Evolutionary conservation across 192 early-diverging fungal species (phyloP), one percentile per base, ranked within the genome.

Genomic region (Podila minutissima): DNA sequence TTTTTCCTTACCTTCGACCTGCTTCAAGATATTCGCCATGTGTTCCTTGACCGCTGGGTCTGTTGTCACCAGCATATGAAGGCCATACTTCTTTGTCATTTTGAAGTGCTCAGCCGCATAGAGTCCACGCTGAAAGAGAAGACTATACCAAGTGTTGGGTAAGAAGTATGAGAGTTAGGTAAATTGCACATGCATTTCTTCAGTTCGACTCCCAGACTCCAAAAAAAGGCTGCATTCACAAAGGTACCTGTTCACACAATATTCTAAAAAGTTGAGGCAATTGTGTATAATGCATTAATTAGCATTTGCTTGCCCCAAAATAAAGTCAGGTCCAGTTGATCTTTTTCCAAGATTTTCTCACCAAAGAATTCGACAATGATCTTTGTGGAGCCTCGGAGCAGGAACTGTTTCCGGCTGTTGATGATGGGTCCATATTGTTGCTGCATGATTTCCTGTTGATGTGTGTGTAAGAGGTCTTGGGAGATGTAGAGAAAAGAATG

Each of bases 81-180:
- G 87, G 33, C 95, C 95, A 69, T 96, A 97, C 72, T 94, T 95
- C 74, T 95, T 94, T 53, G 88, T 89, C 79, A 91, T 83, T 58
- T 91, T 91, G 76, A 99, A 99, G 64, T 96, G 95, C 82, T 95
- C 94, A 4, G 93, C 88, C n/a, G 96, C 92, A 76, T 97, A 99
- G n/a, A 99, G 82, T 11, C 92, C 95, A 51, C 97, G 91, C 77
- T 97, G 96, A 74, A 93, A 97, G 31, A 99, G 88, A 32, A 99
- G 94, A 74, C 94, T 95, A 62, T 71, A 60, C 70, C 51, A 28
- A 31, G 15, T 33, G 38, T 51, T 64, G 7, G 60, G 51, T 46
- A n/a, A 33, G 64, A 46, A 59, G 35, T 5, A n/a, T 2, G 15
- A 46, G 62, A 74, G 55, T 31, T 41, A 48, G 53, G 29, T 20